Evolutionary conservation across 73 alveolate species (phyloP).

Genomic region (Paramecium bursaria): DNA sequence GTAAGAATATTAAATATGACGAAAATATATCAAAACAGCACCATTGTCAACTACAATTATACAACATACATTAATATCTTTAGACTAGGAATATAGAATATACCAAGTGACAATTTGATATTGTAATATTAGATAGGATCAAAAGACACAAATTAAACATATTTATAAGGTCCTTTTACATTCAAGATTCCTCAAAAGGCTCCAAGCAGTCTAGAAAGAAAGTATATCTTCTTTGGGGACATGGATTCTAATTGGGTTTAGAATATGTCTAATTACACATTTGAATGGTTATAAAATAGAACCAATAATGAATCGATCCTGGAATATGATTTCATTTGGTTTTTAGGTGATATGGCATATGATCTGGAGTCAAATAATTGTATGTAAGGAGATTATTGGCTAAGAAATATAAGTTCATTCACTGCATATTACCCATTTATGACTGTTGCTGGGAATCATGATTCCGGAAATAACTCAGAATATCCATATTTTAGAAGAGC

Average conservation of each 20-base stretch:
- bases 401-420: conserved; percentile 37
- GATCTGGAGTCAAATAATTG: conserved; percentile 33
- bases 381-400: conserved; percentile 47
- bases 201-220: not conserved
- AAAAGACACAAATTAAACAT: too few species aligned
- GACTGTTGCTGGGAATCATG: conserved; percentile 48
- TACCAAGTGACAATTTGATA: not conserved
- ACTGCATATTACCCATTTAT: conserved; percentile 35
- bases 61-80: not conserved
- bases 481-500: conserved; percentile 11
- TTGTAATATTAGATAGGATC: too few species aligned
- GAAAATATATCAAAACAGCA: too few species aligned
- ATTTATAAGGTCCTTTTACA: not conserved
- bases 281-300: conserved; percentile 22
- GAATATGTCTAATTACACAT: conserved; percentile 19
- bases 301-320: not conserved
- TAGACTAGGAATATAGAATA: not conserved
- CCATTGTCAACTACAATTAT: not conserved
- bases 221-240: conserved; percentile 32
- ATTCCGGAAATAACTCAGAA: conserved; percentile 25
- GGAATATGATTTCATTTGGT: not conserved
- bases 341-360: conserved; percentile 57
- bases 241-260: conserved; percentile 51
- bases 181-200: not conserved
- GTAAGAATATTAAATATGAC: not conserved